Evolutionary conservation across 495 filamentous ascomycete genomes (phyloP).

Genomic region (Peziza echinospora): DNA sequence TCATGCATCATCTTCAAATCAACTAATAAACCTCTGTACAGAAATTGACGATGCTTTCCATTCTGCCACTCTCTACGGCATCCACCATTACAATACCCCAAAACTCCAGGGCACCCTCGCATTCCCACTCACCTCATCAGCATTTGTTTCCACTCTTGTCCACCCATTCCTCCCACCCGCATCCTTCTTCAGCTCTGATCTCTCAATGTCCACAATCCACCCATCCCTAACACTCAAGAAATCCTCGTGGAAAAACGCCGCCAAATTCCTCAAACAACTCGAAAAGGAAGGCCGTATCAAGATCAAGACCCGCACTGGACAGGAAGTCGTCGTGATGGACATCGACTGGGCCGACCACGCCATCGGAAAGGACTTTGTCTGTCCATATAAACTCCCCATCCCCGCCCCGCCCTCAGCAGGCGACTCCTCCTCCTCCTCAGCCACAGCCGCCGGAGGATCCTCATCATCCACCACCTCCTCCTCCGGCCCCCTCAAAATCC

Average conservation of each 20-base stretch:
- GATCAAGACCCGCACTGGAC: conserved; percentile 42
- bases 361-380: conserved; percentile 33
- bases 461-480: conserved; percentile 27
- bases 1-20: neutral
- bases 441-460: conserved; percentile 21
- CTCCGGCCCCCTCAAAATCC: conserved; percentile 34
- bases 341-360: conserved; percentile 40
- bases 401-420: conserved; percentile 13
- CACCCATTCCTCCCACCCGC: conserved; percentile 40
- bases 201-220: conserved; percentile 23
- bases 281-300: conserved; percentile 43
- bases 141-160: conserved; percentile 41
- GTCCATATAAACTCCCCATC: conserved; percentile 43
- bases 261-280: conserved; percentile 50
- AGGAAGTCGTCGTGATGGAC: conserved; percentile 43
- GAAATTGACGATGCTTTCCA: conserved; percentile 50
- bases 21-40: conserved; percentile 11
- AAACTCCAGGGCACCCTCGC: conserved; percentile 36
- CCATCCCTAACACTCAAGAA: conserved; percentile 49
- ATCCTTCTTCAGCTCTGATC: conserved; percentile 26
- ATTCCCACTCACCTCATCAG: conserved; percentile 42
- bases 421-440: conserved; percentile 13
- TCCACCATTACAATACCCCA: conserved; percentile 30
- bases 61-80: conserved; percentile 44
- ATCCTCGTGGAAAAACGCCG: conserved; percentile 52